A percentile compares a stretch with the other conserved stretches of the same genome.
These are phyloP conservation scores for Plasmodium cynomolgi DNA, from an alignment of 169 alveolate species.

Conservation along the genomic window DNA sequence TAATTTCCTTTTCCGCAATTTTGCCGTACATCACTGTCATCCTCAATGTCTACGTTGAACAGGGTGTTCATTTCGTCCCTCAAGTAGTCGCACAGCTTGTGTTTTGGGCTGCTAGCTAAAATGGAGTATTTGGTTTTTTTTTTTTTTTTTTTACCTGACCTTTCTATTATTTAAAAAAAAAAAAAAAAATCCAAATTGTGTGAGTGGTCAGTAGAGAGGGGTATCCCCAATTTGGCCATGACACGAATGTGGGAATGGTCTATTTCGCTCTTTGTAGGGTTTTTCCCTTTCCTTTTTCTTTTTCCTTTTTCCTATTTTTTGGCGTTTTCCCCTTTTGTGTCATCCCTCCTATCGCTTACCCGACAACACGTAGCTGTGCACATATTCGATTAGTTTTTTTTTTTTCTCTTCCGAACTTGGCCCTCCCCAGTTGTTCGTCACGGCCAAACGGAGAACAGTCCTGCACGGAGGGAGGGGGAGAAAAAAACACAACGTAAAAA, in stretches of 20 bases:
- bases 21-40: slow-evolving; percentile 61
- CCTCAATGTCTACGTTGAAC: slow-evolving; percentile 67
- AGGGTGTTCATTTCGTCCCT: slow-evolving; percentile 57
- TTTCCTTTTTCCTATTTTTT: not conserved
- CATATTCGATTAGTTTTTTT: slow-evolving; percentile 64
- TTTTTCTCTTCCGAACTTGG: slow-evolving; percentile 53
- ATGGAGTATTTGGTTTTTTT: not conserved
- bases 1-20: not conserved
- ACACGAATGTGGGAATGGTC: not conserved
- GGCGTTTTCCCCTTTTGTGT: not conserved
- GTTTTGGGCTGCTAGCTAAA: slow-evolving; percentile 23
- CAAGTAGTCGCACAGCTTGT: slow-evolving; percentile 39
- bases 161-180: not conserved
- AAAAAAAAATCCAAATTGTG: not conserved
- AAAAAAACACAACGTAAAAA: not conserved
- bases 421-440: slow-evolving; percentile 71
- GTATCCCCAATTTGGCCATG: not conserved
- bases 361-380: slow-evolving; percentile 24
- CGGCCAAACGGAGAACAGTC: slow-evolving; percentile 66
- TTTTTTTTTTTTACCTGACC: not conserved
- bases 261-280: not conserved
- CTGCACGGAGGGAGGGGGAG: not conserved
- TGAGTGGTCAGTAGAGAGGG: not conserved
- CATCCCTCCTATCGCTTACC: not conserved
- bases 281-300: not conserved